These are phyloP conservation scores for Pneumocystis oryctolagi DNA, from an alignment of 1,139 yeast species.

Conservation along the genomic window DNA sequence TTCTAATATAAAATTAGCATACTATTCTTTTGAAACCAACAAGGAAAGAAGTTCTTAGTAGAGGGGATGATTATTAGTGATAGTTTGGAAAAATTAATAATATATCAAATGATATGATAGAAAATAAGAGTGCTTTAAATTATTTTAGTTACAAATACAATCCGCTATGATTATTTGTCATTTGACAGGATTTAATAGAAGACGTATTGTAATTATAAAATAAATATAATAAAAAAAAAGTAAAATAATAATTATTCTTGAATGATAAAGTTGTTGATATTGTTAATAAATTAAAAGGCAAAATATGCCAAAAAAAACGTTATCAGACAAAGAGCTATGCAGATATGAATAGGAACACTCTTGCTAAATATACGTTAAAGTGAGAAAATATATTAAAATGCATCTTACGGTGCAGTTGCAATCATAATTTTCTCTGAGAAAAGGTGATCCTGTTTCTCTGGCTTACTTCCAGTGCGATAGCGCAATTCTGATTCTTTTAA, in stretches of 20 bases:
- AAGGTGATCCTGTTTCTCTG: background rate
- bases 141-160: background rate
- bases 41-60: constrained; percentile 81
- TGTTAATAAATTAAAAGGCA: background rate
- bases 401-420: background rate
- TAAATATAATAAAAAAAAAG: background rate
- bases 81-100: constrained; percentile 13
- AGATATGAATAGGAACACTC: background rate
- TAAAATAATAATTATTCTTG: background rate
- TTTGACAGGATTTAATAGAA: background rate
- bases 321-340: background rate
- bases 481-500: background rate
- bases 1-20: background rate
- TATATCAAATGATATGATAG: constrained; percentile 5
- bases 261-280: background rate
- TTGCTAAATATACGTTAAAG: background rate
- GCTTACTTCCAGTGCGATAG: too few species aligned
- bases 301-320: background rate
- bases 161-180: background rate
- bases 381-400: background rate
- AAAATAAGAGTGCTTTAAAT: background rate
- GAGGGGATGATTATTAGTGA: constrained; percentile 75
- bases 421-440: background rate
- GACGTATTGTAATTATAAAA: background rate
- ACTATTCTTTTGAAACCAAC: constrained; percentile 68